Conservation (phyloP, 345 rosid genomes). For the Populus deltoides region DNA sequence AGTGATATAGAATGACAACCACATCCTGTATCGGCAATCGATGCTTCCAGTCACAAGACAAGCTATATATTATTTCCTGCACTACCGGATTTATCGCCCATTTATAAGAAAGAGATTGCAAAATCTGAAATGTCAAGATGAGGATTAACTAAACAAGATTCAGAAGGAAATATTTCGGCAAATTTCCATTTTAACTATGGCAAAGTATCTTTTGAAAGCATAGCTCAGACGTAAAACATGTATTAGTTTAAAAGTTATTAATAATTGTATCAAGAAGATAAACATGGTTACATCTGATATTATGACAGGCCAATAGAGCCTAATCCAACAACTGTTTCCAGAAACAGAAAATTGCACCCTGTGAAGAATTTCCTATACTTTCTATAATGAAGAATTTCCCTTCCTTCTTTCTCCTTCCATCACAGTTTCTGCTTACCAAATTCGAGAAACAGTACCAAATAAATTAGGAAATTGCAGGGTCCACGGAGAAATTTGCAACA, state of each 20-base stretch:
- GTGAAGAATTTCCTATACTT: constrained; percentile 28
- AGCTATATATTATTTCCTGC: background rate
- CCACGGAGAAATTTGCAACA: constrained; percentile 11
- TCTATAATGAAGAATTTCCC: constrained; percentile 14
- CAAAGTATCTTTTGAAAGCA: background rate
- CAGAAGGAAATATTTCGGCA: background rate
- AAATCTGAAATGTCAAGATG: background rate
- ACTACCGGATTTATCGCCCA: background rate
- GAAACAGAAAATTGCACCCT: constrained; percentile 10
- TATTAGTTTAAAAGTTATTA: constrained; percentile 10
- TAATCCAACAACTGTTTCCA: constrained; percentile 1
- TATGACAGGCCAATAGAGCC: constrained; percentile 9
- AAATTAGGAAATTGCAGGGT: constrained; percentile 11
- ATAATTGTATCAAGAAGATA: constrained; percentile 27
- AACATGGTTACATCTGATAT: constrained; percentile 16
- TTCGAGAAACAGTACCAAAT: constrained; percentile 15
- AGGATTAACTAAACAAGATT: too few species aligned
- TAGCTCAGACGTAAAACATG: background rate
- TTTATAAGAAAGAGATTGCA: background rate
- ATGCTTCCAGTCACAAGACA: too few species aligned
- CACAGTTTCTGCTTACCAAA: constrained; percentile 18
- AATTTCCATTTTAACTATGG: background rate
- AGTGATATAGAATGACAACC: too few species aligned
- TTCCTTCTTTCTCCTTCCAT: constrained; percentile 3
- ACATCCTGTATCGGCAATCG: too few species aligned